Conservation (phyloP, 2,329 filamentous ascomycete genomes). For the Cordyceps tenuipes region DNA sequence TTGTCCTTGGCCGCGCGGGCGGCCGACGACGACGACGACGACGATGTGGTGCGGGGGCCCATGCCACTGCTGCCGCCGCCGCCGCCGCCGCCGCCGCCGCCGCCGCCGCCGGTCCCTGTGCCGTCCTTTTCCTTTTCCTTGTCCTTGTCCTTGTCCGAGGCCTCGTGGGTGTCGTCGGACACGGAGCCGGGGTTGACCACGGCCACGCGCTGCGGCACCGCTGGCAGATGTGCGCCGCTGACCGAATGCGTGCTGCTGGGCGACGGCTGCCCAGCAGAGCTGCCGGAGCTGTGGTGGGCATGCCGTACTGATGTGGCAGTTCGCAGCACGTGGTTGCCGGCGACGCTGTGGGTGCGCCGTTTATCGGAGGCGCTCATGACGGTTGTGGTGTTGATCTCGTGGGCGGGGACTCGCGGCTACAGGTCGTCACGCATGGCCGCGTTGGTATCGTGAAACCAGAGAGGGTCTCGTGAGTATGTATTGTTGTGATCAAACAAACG, state of each 20-base stretch:
- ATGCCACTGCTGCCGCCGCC: constrained; percentile 15
- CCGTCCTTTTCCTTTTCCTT: constrained; percentile 18
- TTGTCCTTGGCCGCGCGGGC: constrained; percentile 1
- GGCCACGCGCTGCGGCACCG: constrained; percentile 24
- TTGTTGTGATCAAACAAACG: background rate
- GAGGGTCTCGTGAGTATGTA: background rate
- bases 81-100: constrained; percentile 13
- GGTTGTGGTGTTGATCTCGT: background rate
- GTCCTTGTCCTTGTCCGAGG: constrained; percentile 20
- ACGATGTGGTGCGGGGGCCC: background rate
- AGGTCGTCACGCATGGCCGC: constrained; percentile 6
- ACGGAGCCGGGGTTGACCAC: constrained; percentile 18
- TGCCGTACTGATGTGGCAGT: constrained; percentile 13
- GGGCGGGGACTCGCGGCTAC: background rate
- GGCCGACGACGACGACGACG: background rate
- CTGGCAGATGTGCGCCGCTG: constrained; percentile 22
- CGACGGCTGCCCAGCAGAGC: constrained; percentile 7
- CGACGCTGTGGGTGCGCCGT: constrained; percentile 27
- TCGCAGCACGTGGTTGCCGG: constrained; percentile 19
- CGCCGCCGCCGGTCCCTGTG: constrained; percentile 13
- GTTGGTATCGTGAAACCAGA: background rate
- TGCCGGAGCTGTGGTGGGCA: constrained; percentile 10
- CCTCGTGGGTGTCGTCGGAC: constrained; percentile 20
- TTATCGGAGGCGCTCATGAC: constrained; percentile 37
- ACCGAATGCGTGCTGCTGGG: constrained; percentile 17